Base-by-base conservation (phyloP, 2,329 filamentous ascomycete genomes). In the Lecanicillium sp. region DNA sequence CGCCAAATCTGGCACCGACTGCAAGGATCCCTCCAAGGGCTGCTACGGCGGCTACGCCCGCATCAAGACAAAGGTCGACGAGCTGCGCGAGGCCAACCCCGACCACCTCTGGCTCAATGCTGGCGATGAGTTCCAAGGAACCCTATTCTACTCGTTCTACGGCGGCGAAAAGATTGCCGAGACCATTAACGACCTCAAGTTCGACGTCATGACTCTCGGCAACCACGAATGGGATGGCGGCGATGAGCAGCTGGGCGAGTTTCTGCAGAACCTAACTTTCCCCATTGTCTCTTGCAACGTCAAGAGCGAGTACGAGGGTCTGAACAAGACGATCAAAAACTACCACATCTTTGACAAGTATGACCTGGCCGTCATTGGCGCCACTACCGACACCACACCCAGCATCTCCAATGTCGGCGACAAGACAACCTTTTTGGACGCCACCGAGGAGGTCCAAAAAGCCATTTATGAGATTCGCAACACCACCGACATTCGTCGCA, bases 61-160 rank as follows among this genome's bases (percentile, higher is more conserved):
- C 41, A 72, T 83, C 54, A 80, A 80, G 63, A 67, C 69, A 15
- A 67, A 75, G 5, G 60, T 82, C 28, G 68, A 79, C 38, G 64
- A 71, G 48, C 67, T 75, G 18, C 69, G 76, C 20, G 67, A 71
- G 5, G 63, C 65, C 20, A 65, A 78, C 50, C 68, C 73, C n/a
- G 73, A 80, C 51, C 75, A 73, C 40, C 62, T 83, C 13, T 73
- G 75, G 60, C 60, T 83, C 33, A 80, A 83, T 40, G 74, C 72
- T 3, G 79, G 79, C n/a, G 79, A 83, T 48, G 79, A 83, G 52
- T 83, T 83, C 52, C 75, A 82, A 48, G 78, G 79, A 38, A 83
- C 79, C 1, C 64, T 82, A 7, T 83, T 80, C 62, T 83, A 80
- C 59, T 70, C 70, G 4, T 81, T 72, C 55, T 83, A 83, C 50